A percentile compares a stretch with the other conserved stretches of the same genome.
These are phyloP conservation scores for Mortierella sp. DNA, from an alignment of 371 early-diverging fungal species.

Conservation along the genomic window DNA sequence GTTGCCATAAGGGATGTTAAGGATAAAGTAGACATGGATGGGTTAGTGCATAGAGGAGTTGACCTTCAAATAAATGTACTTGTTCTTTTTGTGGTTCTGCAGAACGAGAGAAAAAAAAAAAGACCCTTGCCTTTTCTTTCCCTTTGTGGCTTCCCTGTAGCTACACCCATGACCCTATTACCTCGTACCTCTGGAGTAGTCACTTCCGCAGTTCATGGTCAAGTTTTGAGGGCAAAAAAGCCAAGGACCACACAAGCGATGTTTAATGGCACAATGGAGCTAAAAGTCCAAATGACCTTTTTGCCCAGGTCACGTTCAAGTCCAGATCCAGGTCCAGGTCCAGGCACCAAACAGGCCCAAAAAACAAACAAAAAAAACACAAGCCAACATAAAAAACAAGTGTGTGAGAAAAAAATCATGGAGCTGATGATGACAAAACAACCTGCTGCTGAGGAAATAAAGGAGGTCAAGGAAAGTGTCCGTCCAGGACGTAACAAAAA, in stretches of 20 bases:
- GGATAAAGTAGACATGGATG: neutral
- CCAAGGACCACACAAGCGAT: no score
- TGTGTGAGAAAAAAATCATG: neutral
- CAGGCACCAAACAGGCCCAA: neutral
- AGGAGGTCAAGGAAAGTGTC: neutral
- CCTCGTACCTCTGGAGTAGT: neutral
- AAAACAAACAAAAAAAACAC: neutral
- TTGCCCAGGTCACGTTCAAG: neutral
- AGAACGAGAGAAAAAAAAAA: neutral
- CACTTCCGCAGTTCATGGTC: neutral
- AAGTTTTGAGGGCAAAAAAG: neutral
- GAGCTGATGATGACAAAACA: slow-evolving; percentile 1
- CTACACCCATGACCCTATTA: neutral
- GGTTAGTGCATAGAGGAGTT: neutral
- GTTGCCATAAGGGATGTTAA: neutral
- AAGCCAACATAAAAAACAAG: neutral
- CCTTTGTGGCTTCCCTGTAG: neutral
- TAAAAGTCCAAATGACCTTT: neutral
- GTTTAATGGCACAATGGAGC: neutral
- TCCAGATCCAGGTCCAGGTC: neutral
- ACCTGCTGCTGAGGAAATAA: slow-evolving; percentile 1
- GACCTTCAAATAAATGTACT: neutral
- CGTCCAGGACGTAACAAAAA: neutral
- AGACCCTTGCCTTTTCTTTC: neutral
- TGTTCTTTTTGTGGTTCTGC: neutral